Conservation (phyloP, 495 filamentous ascomycete species). For the Pseudoneurospora amorphoporcata region DNA sequence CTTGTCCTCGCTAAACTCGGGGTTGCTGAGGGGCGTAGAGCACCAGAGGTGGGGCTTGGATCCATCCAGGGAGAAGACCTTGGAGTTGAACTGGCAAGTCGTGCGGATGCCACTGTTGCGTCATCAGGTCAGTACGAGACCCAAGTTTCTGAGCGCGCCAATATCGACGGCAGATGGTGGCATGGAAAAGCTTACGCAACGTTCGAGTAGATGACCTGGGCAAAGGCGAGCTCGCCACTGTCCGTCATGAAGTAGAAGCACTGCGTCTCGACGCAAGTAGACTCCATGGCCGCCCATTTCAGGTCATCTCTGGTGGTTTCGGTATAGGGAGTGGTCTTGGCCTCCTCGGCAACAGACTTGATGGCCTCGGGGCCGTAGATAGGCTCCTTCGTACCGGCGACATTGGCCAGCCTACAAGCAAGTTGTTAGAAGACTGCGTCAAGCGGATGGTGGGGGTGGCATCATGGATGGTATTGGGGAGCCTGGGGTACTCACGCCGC, state of each 20-base stretch:
- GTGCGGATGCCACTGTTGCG: conserved; percentile 67
- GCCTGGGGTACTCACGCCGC: conserved; percentile 22
- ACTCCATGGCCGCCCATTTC: conserved; percentile 70
- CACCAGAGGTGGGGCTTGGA: conserved; percentile 69
- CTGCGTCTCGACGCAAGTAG: conserved; percentile 91
- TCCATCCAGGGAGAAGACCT: conserved; percentile 66
- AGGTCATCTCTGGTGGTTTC: conserved; percentile 67
- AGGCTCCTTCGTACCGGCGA: conserved; percentile 91
- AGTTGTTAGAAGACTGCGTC: conserved; percentile 6
- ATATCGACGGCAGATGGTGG: conserved; percentile 1
- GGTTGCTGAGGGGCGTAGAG: conserved; percentile 62
- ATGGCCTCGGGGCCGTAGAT: conserved; percentile 90
- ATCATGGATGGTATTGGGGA: conserved; percentile 6
- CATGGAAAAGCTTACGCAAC: conserved; percentile 59
- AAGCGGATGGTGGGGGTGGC: background rate
- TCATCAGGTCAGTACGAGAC: conserved; percentile 17
- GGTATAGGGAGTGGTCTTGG: conserved; percentile 68
- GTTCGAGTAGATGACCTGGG: conserved; percentile 95
- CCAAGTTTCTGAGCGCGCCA: background rate
- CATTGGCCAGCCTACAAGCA: conserved; percentile 63
- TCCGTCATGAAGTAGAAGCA: conserved; percentile 86
- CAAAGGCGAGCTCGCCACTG: conserved; percentile 62
- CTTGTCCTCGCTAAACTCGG: conserved; percentile 76
- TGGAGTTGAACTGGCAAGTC: conserved; percentile 83
- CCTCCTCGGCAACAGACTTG: conserved; percentile 70